Percentiles rank a stretch among this genome's conserved stretches.
Conservation (phyloP, 2,329 filamentous ascomycete species). For the Colletotrichum spaethianum region DNA sequence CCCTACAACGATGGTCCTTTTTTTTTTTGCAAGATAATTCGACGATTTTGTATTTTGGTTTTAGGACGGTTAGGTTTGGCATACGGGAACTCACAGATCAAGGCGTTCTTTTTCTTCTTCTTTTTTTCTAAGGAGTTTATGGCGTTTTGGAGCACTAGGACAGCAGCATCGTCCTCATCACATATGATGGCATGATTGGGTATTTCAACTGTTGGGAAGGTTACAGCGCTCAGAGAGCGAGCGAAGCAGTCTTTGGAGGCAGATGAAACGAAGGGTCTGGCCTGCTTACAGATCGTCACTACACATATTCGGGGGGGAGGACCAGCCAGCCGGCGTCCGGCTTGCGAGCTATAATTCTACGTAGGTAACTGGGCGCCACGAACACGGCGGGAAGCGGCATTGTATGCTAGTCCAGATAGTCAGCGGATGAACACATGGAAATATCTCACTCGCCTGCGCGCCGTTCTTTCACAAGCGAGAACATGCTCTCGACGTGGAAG, state of each 20-base stretch:
- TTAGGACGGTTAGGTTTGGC: slow-evolving; percentile 5
- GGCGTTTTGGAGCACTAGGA: slow-evolving; percentile 22
- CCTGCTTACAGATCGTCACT: neutral
- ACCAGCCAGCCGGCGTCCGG: slow-evolving; percentile 3
- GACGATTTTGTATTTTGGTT: slow-evolving; percentile 6
- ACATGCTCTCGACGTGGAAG: neutral
- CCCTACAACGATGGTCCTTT: neutral
- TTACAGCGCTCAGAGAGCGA: neutral
- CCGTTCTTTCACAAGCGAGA: neutral
- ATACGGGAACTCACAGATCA: slow-evolving; percentile 5
- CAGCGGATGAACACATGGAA: slow-evolving; percentile 29
- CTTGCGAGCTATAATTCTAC: neutral
- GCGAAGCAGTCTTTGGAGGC: neutral
- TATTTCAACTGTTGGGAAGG: neutral
- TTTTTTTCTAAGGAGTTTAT: neutral
- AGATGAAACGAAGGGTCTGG: neutral
- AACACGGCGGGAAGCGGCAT: slow-evolving; percentile 8
- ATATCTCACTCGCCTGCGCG: slow-evolving; percentile 7
- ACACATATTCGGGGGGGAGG: neutral
- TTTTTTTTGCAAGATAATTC: neutral
- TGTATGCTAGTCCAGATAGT: slow-evolving; percentile 19
- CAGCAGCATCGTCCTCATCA: slow-evolving; percentile 18
- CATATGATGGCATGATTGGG: slow-evolving; percentile 14
- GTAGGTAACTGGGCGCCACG: neutral
- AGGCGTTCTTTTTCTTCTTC: slow-evolving; percentile 2